Evolutionary conservation across 2,329 filamentous ascomycete species (phyloP).

Genomic region (Sporothrix variecibatus): DNA sequence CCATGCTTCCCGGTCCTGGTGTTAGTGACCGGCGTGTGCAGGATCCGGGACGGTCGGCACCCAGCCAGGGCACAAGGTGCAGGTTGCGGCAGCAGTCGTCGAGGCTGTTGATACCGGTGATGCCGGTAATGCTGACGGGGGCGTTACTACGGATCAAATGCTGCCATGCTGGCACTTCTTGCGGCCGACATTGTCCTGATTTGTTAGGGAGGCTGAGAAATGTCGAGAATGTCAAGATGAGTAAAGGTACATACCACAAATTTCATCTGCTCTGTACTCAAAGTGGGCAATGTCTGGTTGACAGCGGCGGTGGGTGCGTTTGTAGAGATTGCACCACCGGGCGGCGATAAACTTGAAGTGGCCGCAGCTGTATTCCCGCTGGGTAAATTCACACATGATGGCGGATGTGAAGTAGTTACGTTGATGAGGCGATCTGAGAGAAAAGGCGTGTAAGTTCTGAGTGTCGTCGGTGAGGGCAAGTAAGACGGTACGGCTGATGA

Average conservation of each 20-base stretch:
- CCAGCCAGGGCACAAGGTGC: conserved; percentile 8
- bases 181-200: conserved; percentile 43
- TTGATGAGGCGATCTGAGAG: not conserved
- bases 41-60: not conserved
- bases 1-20: not conserved
- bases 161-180: conserved; percentile 41
- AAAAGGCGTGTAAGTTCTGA: not conserved
- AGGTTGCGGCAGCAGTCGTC: conserved; percentile 17
- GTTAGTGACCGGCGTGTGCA: not conserved
- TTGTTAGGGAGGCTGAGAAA: not conserved
- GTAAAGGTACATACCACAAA: not conserved
- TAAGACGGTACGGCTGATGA: not conserved
- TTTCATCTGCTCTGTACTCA: conserved; percentile 34
- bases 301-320: conserved; percentile 39
- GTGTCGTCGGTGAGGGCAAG: not conserved
- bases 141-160: conserved; percentile 41
- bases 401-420: not conserved
- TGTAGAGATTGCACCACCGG: conserved; percentile 40
- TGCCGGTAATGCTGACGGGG: conserved; percentile 25
- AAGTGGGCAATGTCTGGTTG: conserved; percentile 40
- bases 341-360: conserved; percentile 43
- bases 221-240: too few species aligned
- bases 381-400: conserved; percentile 56
- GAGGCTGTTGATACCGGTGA: conserved; percentile 27
- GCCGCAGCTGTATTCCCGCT: conserved; percentile 40